A percentile compares a stretch with the other conserved stretches of the same genome.
These are phyloP conservation scores for Tulasnella sp. DNA, from an alignment of 768 basidiomycete genomes.

Conservation along the genomic window DNA sequence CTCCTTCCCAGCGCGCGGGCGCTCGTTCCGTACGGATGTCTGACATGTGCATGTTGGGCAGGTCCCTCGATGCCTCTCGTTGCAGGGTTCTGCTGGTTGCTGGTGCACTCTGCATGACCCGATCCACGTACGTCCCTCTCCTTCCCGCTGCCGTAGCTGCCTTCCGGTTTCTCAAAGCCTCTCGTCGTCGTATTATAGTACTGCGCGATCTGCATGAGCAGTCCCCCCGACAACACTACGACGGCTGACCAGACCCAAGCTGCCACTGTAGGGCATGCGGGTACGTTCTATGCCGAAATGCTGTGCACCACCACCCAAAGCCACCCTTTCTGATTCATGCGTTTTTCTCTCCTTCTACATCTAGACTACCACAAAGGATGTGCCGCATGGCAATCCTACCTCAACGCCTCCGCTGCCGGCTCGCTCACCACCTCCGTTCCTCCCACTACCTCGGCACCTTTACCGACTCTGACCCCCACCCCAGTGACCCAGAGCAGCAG, in stretches of 20 bases:
- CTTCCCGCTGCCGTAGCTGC: neutral
- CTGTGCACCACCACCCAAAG: no score
- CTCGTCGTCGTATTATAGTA: neutral
- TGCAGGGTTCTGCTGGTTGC: constrained; percentile 8
- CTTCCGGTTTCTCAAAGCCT: no score
- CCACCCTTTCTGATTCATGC: no score
- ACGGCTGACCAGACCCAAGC: neutral
- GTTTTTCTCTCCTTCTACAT: neutral
- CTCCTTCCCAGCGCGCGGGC: no score
- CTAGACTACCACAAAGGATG: constrained; percentile 15
- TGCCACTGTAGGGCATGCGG: neutral
- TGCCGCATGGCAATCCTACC: neutral
- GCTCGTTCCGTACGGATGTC: neutral
- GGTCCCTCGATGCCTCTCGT: neutral
- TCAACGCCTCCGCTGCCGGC: constrained; percentile 3
- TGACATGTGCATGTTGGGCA: neutral
- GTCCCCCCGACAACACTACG: constrained; percentile 13
- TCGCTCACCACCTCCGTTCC: constrained; percentile 2
- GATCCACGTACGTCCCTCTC: neutral
- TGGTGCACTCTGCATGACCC: constrained; percentile 7
- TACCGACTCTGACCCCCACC: neutral
- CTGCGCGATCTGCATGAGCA: constrained; percentile 10
- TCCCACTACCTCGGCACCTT: neutral
- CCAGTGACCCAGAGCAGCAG: neutral
- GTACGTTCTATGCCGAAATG: neutral